Evolutionary conservation across 1,284 basidiomycete species (phyloP).

Genomic region (Vanrija sp.): DNA sequence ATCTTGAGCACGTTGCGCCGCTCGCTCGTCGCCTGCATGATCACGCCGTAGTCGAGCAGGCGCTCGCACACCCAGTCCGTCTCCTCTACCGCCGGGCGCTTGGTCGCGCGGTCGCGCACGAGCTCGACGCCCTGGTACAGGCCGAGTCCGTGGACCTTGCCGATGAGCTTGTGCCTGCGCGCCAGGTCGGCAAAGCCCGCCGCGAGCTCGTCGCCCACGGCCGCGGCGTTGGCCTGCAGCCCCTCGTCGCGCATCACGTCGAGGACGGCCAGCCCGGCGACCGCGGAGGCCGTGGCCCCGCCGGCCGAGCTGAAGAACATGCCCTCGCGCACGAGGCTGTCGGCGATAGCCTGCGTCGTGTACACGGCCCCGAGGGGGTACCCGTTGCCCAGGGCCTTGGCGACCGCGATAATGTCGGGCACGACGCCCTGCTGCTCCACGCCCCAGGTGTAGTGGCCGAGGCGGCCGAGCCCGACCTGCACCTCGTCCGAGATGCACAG

Average conservation of each 20-base stretch:
- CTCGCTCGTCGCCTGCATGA: slow-evolving; percentile 12
- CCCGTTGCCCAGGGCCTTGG: slow-evolving; percentile 10
- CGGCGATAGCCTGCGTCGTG: slow-evolving; percentile 10
- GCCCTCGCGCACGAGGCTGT: slow-evolving; percentile 5
- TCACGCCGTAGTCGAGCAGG: slow-evolving; percentile 10
- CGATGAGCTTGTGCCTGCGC: not conserved
- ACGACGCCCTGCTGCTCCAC: slow-evolving; percentile 1
- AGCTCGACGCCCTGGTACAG: slow-evolving; percentile 16
- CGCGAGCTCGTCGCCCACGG: slow-evolving; percentile 2
- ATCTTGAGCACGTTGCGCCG: slow-evolving; percentile 16
- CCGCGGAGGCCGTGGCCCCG: slow-evolving; percentile 18
- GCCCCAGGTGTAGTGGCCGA: slow-evolving; percentile 9
- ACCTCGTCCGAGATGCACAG: slow-evolving; percentile 16
- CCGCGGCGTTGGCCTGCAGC: slow-evolving; percentile 5
- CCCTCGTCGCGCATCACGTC: slow-evolving; percentile 8
- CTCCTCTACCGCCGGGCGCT: slow-evolving; percentile 1
- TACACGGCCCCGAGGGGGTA: slow-evolving; percentile 11
- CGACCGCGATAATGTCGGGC: slow-evolving; percentile 9
- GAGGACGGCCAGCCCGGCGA: slow-evolving; percentile 11
- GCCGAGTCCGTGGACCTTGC: slow-evolving; percentile 9
- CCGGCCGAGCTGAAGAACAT: slow-evolving; percentile 22
- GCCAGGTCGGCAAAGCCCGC: not conserved
- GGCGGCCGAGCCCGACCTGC: slow-evolving; percentile 14
- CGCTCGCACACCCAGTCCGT: slow-evolving; percentile 15
- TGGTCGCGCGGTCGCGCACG: not conserved